These are phyloP conservation scores for Lathyrus sativus DNA, from an alignment of 306 rosid genomes.

Conservation along the genomic window DNA sequence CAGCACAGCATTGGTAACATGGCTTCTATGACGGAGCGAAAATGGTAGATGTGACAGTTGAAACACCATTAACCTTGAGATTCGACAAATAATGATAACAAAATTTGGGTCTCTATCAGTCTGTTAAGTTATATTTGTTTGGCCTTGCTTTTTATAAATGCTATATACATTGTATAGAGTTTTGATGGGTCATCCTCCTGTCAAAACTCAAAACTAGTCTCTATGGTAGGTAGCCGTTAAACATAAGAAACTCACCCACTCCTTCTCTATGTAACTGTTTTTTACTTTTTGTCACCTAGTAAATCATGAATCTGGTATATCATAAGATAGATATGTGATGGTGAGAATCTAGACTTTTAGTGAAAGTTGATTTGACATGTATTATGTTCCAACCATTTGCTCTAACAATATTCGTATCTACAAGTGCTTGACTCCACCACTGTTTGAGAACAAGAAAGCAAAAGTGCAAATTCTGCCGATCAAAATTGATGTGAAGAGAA, in stretches of 20 bases:
- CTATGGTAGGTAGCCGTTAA: neutral
- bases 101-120: neutral
- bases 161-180: too few relatives aligned
- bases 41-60: neutral
- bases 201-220: too few relatives aligned
- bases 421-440: neutral
- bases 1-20: neutral
- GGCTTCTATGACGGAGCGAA: too few relatives aligned
- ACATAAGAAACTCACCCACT: neutral
- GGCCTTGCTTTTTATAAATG: neutral
- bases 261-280: neutral
- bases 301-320: neutral
- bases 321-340: neutral
- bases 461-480: neutral
- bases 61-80: neutral
- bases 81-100: neutral
- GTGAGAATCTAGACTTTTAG: neutral
- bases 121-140: neutral
- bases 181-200: too few relatives aligned
- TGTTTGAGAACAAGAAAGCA: neutral
- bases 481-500: neutral
- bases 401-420: neutral
- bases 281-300: neutral
- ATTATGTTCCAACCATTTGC: neutral
- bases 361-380: neutral